Base-by-base conservation (phyloP, 2,329 filamentous ascomycete species). In the Tolypocladium capitatum region DNA sequence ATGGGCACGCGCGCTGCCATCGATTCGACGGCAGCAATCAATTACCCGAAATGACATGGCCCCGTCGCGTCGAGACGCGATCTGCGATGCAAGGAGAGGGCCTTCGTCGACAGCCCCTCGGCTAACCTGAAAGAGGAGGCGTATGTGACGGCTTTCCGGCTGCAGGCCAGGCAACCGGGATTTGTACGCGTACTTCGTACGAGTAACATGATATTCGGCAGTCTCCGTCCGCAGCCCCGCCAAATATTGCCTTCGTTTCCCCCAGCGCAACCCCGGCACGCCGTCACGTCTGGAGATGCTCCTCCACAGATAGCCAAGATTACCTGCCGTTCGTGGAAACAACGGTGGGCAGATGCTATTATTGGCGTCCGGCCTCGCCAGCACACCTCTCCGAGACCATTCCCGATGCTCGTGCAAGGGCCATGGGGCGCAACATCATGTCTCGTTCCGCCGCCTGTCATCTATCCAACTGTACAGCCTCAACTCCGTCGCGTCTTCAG, bases 401-500 rank as follows among this genome's bases (percentile, higher is more conserved):
- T 34, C 33, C 16, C 33, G 20, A 27, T n/a, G 21, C 35, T 16
- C 20, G 14, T n/a, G 21, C 21, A 40, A 16, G 5, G 7, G 36
- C 21, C 21, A n/a, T 14, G 13, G 14, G n/a, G 36, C 14, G 14
- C 14, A n/a, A 24, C 11, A 7, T 24, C 5, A 3, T 4, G 16
- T 18, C 8, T 18, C 6, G 2, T 21, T n/a, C 9, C 24, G 38
- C 36, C 21, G 36, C 38, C 24, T 16, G 16, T 35, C 27, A 28
- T 28, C 18, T 40, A 34, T 48, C 45, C 32, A 43, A 28, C 16
- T 32, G 28, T 33, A 10, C 16, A 28, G 18, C 38, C 20, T 16
- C 33, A 13, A 24, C 14, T 31, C 30, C 13, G 28, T 36, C 43
- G 32, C 48, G n/a, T 34, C 38, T 42, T 64, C 56, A 70, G 43